Evolutionary conservation across 2,329 filamentous ascomycete species (phyloP).

Genomic region (Paraconiothyrium sp.): DNA sequence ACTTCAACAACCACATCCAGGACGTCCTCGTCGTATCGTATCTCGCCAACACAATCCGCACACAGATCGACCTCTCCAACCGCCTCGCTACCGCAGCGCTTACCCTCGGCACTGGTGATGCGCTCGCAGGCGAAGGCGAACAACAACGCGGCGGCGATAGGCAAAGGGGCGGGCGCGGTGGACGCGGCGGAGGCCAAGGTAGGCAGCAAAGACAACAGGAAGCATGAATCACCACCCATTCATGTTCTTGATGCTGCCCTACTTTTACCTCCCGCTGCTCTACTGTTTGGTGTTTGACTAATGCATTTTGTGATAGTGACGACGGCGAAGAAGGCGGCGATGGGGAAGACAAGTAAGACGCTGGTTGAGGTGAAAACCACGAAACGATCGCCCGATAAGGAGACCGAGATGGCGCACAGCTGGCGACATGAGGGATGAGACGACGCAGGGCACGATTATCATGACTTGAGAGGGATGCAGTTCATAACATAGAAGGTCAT

Average conservation of each 20-base stretch:
- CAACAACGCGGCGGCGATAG: slow-evolving; percentile 46
- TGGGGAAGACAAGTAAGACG: not conserved
- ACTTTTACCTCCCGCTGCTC: slow-evolving; percentile 9
- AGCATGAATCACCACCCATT: slow-evolving; percentile 33
- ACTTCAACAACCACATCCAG: slow-evolving; percentile 99
- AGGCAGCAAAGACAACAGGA: slow-evolving; percentile 46
- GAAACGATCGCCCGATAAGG: not conserved
- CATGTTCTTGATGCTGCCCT: slow-evolving; percentile 14
- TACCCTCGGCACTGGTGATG: slow-evolving; percentile 56
- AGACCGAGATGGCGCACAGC: not conserved
- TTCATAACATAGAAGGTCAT: not conserved
- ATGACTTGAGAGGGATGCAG: slow-evolving; percentile 4
- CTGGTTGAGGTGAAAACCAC: not conserved
- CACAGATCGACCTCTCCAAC: slow-evolving; percentile 97
- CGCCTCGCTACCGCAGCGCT: slow-evolving; percentile 76
- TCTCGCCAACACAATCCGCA: slow-evolving; percentile 96
- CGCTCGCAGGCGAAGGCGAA: slow-evolving; percentile 44
- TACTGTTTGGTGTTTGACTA: slow-evolving; percentile 12
- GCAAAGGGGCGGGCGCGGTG: slow-evolving; percentile 42
- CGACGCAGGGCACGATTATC: slow-evolving; percentile 10
- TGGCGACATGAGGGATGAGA: slow-evolving; percentile 12
- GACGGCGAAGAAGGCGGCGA: not conserved
- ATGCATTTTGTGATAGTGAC: slow-evolving; percentile 14
- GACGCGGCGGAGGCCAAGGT: slow-evolving; percentile 43
- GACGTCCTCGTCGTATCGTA: slow-evolving; percentile 98